These are phyloP conservation scores for Macadamia integrifolia DNA, from an alignment of 164 flowering plant species.

Conservation along the genomic window DNA sequence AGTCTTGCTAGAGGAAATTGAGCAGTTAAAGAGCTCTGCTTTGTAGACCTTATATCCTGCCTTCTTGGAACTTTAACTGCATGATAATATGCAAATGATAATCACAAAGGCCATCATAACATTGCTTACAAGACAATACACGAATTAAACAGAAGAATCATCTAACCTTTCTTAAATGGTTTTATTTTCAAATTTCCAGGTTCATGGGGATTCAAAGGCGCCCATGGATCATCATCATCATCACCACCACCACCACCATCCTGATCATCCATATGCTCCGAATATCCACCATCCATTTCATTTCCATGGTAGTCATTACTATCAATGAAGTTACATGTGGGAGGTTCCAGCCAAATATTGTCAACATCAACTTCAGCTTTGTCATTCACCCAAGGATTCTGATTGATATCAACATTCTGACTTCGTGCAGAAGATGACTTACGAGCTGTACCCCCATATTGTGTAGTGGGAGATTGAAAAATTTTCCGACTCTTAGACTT, in stretches of 20 bases:
- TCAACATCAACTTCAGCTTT: slow-evolving; percentile 20
- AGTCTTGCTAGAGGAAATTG: slow-evolving; percentile 73
- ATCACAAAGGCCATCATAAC: background rate
- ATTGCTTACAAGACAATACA: slow-evolving; percentile 1
- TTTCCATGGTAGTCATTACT: slow-evolving; percentile 25
- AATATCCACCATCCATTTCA: slow-evolving; percentile 35
- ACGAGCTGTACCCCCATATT: slow-evolving; percentile 45
- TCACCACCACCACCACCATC: slow-evolving; percentile 16
- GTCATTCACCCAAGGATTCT: slow-evolving; percentile 22
- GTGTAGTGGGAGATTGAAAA: slow-evolving; percentile 53
- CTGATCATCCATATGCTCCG: slow-evolving; percentile 27
- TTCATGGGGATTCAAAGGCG: slow-evolving; percentile 93
- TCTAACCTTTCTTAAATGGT: slow-evolving; percentile 73
- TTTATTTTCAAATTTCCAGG: slow-evolving; percentile 81
- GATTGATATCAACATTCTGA: slow-evolving; percentile 23
- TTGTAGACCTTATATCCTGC: slow-evolving; percentile 24
- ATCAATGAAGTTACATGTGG: slow-evolving; percentile 22
- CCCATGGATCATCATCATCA: slow-evolving; percentile 79
- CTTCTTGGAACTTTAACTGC: slow-evolving; percentile 50
- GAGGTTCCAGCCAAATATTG: slow-evolving; percentile 28
- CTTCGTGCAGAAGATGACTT: slow-evolving; percentile 40
- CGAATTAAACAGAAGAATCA: background rate
- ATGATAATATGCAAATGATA: background rate
- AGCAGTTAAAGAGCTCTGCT: slow-evolving; percentile 16
- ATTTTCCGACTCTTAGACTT: slow-evolving; percentile 42